Evolutionary conservation across 371 early-diverging fungal species (phyloP), one percentile per base, ranked within the genome.

Genomic region (Mucor irregularis): DNA sequence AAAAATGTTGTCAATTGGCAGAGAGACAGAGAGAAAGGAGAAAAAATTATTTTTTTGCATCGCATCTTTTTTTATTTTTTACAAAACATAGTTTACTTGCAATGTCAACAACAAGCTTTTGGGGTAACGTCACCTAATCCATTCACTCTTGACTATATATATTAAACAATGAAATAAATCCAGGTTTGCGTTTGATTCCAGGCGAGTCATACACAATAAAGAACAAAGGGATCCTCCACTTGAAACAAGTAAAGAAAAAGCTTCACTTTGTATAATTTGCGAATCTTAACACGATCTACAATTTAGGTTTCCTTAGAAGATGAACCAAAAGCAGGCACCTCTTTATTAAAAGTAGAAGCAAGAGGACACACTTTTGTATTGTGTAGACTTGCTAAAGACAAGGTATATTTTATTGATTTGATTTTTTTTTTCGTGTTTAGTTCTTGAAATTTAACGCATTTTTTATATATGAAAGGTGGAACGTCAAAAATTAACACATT

Each of bases 371-470:
- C 30, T 1, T 66, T 49, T 49, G 38, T 45, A 1, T 46, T 66
- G 13, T 66, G 66, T 34, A 47, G 56, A 10, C 53, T 66, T 7
- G 34, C 14, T 3, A 57, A 37, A 54, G 44, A 53, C 22, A 9
- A 42, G 21, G 58, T 58, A 58, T 29, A 13, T n/a, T n/a, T n/a
- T 11, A 51, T 9, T 26, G 14, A 42, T 9, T 22, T 40, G 21
- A 9, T 40, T 40, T 40, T 42, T 42, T 24, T 42, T 42, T 21
- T 42, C 24, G 22, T 24, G 42, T 13, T 11, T 24, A 9, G 42
- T 42, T 42, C 21, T 25, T n/a, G n/a, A n/a, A n/a, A n/a, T n/a
- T n/a, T n/a, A n/a, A n/a, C n/a, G n/a, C n/a, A n/a, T n/a, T n/a
- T n/a, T n/a, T n/a, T n/a, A n/a, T n/a, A n/a, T n/a, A n/a, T n/a